These are phyloP conservation scores for Hordeum pubiflorum DNA, from an alignment of 202 grass and related monocot genomes.

Conservation along the genomic window DNA sequence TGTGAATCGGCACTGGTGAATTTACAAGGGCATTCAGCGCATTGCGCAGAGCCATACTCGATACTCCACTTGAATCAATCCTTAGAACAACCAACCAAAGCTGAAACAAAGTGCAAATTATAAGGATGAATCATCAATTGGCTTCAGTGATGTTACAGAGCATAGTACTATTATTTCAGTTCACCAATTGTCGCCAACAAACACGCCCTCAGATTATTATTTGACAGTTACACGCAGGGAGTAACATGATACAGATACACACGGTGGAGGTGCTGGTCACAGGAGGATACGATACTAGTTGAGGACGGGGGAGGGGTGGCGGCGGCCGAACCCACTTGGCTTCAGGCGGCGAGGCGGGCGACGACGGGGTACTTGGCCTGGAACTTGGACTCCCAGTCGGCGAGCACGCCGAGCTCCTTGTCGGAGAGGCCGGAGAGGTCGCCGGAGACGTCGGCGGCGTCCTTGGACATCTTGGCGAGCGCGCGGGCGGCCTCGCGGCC, in stretches of 20 bases:
- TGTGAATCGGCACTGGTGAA: not conserved
- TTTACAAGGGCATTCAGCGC: not conserved
- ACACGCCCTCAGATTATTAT: constrained; percentile 25
- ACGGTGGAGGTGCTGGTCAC: not conserved
- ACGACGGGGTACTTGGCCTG: constrained; percentile 86
- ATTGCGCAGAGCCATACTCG: not conserved
- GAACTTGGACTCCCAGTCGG: constrained; percentile 95
- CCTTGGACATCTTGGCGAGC: constrained; percentile 91
- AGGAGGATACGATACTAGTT: not conserved
- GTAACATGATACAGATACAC: not conserved
- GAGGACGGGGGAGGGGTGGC: not conserved
- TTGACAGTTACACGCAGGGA: not conserved
- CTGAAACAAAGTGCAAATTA: not conserved
- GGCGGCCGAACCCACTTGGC: not conserved
- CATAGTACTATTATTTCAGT: not conserved
- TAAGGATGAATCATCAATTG: not conserved
- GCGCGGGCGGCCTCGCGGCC: constrained; percentile 84
- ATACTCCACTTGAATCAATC: not conserved
- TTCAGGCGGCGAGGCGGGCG: constrained; percentile 32
- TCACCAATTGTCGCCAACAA: not conserved
- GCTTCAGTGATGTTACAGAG: not conserved
- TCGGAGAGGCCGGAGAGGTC: constrained; percentile 71
- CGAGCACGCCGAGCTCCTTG: constrained; percentile 74
- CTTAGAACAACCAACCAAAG: not conserved
- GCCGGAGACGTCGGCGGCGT: constrained; percentile 48